These are phyloP conservation scores for Hyphodiscus sp. DNA, from an alignment of 2,329 filamentous ascomycete species.

Conservation along the genomic window DNA sequence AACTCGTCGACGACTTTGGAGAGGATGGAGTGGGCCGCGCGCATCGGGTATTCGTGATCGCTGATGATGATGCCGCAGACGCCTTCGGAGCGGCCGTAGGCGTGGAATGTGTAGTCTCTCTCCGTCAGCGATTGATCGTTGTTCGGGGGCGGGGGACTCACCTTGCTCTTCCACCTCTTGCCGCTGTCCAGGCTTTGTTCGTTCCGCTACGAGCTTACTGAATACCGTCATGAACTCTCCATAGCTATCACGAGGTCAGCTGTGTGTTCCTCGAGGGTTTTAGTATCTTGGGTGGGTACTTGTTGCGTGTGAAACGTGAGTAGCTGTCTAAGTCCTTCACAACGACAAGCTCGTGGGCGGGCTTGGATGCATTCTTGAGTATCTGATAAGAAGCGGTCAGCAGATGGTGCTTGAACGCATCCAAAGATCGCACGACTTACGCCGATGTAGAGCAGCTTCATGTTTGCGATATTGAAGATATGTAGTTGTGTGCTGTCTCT, in stretches of 20 bases:
- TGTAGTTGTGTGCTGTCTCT: neutral
- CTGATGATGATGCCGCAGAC: constrained; percentile 72
- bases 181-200: constrained; percentile 72
- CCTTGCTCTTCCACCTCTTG: constrained; percentile 82
- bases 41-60: constrained; percentile 66
- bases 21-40: constrained; percentile 81
- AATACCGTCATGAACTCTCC: constrained; percentile 75
- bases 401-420: constrained; percentile 10
- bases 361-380: constrained; percentile 71
- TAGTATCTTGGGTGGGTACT: constrained; percentile 37
- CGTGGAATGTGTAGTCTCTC: constrained; percentile 67
- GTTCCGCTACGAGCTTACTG: constrained; percentile 79
- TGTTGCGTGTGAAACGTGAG: constrained; percentile 71
- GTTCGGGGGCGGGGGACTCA: constrained; percentile 27
- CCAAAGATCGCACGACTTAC: constrained; percentile 41
- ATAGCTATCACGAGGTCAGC: constrained; percentile 31
- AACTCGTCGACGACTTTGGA: constrained; percentile 88
- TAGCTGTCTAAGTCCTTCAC: constrained; percentile 75
- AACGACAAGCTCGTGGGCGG: constrained; percentile 67
- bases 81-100: constrained; percentile 68
- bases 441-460: constrained; percentile 86
- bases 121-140: constrained; percentile 2
- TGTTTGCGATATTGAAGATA: constrained; percentile 38
- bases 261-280: neutral
- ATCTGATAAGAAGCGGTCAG: constrained; percentile 48